Conservation (phyloP, 1,139 yeast genomes). For the Neolecta irregularis region DNA sequence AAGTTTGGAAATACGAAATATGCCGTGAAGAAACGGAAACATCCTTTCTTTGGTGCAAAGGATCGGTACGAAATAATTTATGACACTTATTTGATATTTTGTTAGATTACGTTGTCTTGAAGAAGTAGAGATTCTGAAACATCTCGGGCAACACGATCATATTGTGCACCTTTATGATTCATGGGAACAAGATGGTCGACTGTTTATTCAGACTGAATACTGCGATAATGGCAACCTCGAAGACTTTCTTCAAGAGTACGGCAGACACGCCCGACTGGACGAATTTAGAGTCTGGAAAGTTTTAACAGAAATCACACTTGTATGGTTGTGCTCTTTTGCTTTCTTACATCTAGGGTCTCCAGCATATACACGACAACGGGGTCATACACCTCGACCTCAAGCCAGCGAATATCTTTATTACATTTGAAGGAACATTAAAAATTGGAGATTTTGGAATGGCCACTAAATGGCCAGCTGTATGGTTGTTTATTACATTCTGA, state of each 20-base stretch:
- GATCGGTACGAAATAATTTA: conserved; percentile 23
- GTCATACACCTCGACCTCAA: conserved; percentile 77
- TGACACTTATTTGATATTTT: background rate
- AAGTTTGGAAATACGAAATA: conserved; percentile 26
- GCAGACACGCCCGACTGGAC: conserved; percentile 59
- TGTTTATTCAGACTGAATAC: conserved; percentile 85
- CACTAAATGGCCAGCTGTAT: conserved; percentile 37
- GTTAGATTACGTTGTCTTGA: conserved; percentile 32
- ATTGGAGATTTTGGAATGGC: conserved; percentile 77
- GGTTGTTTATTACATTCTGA: conserved; percentile 22
- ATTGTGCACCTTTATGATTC: conserved; percentile 67
- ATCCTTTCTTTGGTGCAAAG: conserved; percentile 37
- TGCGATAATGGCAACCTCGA: conserved; percentile 91
- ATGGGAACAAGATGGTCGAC: conserved; percentile 64
- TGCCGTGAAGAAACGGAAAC: conserved; percentile 76
- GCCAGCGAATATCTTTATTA: conserved; percentile 86
- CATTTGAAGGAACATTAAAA: conserved; percentile 83
- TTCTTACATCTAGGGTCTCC: conserved; percentile 36
- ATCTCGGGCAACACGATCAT: conserved; percentile 60
- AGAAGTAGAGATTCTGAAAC: conserved; percentile 40
- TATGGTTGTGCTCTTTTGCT: conserved; percentile 11
- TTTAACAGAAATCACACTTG: conserved; percentile 17
- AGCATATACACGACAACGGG: conserved; percentile 61
- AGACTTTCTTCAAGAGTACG: conserved; percentile 63
- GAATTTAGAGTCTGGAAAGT: conserved; percentile 98